phyloP scores from a whole-genome alignment of 805 yeast genomes.

The Ogataea haglerorum region DNA sequence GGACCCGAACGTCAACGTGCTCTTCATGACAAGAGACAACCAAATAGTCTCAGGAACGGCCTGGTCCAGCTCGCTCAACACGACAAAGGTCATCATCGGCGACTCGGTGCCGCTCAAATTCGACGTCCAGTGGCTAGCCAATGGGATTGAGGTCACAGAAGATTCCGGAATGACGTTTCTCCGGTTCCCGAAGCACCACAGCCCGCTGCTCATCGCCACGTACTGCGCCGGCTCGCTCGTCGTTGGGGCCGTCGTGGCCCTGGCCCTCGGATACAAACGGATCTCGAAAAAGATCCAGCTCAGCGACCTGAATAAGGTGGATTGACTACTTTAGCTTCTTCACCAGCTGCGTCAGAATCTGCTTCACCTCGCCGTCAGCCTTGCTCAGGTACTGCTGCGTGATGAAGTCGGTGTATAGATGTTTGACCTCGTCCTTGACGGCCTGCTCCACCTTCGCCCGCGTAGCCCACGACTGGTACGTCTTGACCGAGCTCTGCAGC shows the following conservation, averaged over 20 bases:
- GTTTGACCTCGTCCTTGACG: conserved; percentile 32
- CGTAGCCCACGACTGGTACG: conserved; percentile 53
- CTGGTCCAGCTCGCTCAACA: conserved; percentile 58
- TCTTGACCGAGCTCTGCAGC: conserved; percentile 68
- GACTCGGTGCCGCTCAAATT: conserved; percentile 55
- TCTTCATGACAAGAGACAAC: conserved; percentile 36
- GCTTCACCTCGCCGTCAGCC: conserved; percentile 21
- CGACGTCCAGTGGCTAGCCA: conserved; percentile 52
- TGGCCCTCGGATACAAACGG: conserved; percentile 24
- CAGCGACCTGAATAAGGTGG: conserved; percentile 25
- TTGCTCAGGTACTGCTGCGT: conserved; percentile 21
- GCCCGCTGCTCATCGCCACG: conserved; percentile 6
- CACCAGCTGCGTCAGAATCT: conserved; percentile 23
- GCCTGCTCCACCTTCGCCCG: conserved; percentile 34
- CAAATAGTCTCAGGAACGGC: conserved; percentile 53
- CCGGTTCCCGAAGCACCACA: conserved; percentile 12
- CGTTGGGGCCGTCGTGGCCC: conserved; percentile 25
- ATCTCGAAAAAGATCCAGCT: conserved; percentile 23
- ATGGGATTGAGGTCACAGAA: conserved; percentile 1
- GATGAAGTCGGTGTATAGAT: conserved; percentile 33
- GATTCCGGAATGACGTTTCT: conserved; percentile 12
- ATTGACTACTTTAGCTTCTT: conserved; percentile 26
- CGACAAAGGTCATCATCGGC: conserved; percentile 63
- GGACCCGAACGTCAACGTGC: conserved; percentile 53
- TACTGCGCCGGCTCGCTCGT: conserved; percentile 16